phyloP scores from a whole-genome alignment of 2,329 filamentous ascomycete genomes.

The Lecanicillium sp. region DNA sequence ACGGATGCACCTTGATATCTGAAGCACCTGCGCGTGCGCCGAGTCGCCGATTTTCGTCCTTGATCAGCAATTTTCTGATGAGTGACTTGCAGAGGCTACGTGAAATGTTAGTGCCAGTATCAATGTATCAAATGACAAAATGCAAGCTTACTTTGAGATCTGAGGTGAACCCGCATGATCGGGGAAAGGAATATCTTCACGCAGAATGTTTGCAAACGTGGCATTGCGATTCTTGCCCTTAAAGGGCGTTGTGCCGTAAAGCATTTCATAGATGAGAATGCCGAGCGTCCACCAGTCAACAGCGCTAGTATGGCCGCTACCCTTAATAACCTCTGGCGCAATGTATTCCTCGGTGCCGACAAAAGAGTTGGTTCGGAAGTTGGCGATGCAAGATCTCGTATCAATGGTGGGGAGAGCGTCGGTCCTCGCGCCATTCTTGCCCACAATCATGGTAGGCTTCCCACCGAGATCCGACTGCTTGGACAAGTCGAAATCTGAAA shows the following conservation, averaged over 20 bases:
- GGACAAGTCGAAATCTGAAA: slow-evolving; percentile 96
- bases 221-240: slow-evolving; percentile 99
- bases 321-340: slow-evolving; percentile 96
- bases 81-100: slow-evolving; percentile 86
- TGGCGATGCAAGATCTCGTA: slow-evolving; percentile 94
- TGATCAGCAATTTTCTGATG: slow-evolving; percentile 94
- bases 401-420: slow-evolving; percentile 93
- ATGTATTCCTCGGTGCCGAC: slow-evolving; percentile 99
- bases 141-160: slow-evolving; percentile 71
- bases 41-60: slow-evolving; percentile 88
- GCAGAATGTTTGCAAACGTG: slow-evolving; percentile 93
- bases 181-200: slow-evolving; percentile 93
- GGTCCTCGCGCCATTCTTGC: slow-evolving; percentile 77
- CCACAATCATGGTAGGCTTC: slow-evolving; percentile 95
- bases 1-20: slow-evolving; percentile 91
- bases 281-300: slow-evolving; percentile 99
- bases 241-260: slow-evolving; percentile 96
- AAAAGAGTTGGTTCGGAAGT: slow-evolving; percentile 97
- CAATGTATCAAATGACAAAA: slow-evolving; percentile 7
- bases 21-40: slow-evolving; percentile 92
- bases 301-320: slow-evolving; percentile 93
- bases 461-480: slow-evolving; percentile 96
- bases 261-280: slow-evolving; percentile 97
- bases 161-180: slow-evolving; percentile 77
- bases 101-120: slow-evolving; percentile 11